Evolutionary conservation across 768 basidiomycete species (phyloP).

Genomic region (Naematelia aurantialba): DNA sequence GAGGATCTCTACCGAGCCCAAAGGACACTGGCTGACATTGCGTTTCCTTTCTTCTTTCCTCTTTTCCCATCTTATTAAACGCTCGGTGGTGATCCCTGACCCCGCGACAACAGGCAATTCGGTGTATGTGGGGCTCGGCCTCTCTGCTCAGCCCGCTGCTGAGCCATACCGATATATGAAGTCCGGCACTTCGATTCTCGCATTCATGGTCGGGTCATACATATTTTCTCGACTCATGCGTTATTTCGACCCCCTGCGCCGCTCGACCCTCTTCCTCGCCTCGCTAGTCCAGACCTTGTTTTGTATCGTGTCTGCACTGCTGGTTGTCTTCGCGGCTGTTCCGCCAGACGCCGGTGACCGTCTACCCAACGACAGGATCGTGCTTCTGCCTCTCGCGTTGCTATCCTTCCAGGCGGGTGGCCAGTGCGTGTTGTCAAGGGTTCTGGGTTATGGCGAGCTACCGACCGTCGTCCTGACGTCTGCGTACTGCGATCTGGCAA

Average conservation of each 20-base stretch:
- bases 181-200: conserved; percentile 19
- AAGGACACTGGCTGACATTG: not conserved
- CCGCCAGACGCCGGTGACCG: conserved; percentile 17
- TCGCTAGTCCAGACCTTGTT: conserved; percentile 6
- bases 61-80: not conserved
- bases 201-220: conserved; percentile 22
- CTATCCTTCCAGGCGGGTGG: conserved; percentile 12
- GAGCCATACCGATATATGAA: conserved; percentile 19
- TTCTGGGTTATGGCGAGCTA: conserved; percentile 17
- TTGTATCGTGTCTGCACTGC: conserved; percentile 4
- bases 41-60: not conserved
- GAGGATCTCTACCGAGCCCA: not conserved
- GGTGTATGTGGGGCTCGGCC: conserved; percentile 20
- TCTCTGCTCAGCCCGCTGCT: conserved; percentile 13
- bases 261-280: conserved; percentile 6
- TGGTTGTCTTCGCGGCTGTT: conserved; percentile 2
- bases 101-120: conserved; percentile 12
- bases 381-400: conserved; percentile 18
- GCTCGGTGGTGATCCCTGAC: not conserved
- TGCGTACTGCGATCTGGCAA: conserved; percentile 18
- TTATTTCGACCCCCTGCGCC: conserved; percentile 4
- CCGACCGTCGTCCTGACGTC: conserved; percentile 20
- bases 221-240: conserved; percentile 14
- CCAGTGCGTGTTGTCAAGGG: conserved; percentile 18
- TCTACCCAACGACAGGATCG: conserved; percentile 13